Base-by-base conservation (phyloP, 139 green algal genomes). In the Micractinium conductrix region DNA sequence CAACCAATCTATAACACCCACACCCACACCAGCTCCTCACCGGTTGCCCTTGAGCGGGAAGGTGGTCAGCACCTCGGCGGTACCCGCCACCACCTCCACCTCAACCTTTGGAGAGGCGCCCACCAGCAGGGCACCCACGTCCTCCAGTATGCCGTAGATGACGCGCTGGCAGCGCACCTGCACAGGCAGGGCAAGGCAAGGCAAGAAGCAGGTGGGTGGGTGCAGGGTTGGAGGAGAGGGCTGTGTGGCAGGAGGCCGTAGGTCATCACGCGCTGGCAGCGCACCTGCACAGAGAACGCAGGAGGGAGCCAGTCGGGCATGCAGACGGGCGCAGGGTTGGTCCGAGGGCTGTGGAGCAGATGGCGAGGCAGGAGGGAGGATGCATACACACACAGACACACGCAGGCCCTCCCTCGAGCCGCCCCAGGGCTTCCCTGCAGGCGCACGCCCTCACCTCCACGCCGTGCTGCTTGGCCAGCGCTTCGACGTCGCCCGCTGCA, bases 111-210 rank as follows among this genome's bases (percentile, higher is more conserved):
- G 88, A 2, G 86, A 75, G 26, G 55, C 79, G 33, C 80, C 89
- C 30, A 85, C 44, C 58, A 93, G 74, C 80, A 90, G 69, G 33
- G 58, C 62, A 19, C 68, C 83, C 55, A 93, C 86, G 28, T 94
- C 89, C 48, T 96, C 93, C 79, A 98, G 83, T 58, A 98, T 80
- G 60, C 92, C 80, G 84, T 98, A 98, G 75, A 98, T 97, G 55
- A 98, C 88, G 30, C 86, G 81, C 53, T 96, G 92, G 35, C 81
- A 85, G 33, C 80, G 76, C 12, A 82, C 42, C 43, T 78, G 43
- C 43, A 40, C 24, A 42, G 28, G 22, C 43, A 62, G 71, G 9
- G 26, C 43, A 60, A 60, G 71, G 43, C 26, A 40, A 35, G 24
- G n/a, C 2, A 24, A 62, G 28, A 12, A 2, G 9, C 28, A 43